These are phyloP conservation scores for Adenanthera pavonina DNA, from an alignment of 306 rosid genomes.

Conservation along the genomic window DNA sequence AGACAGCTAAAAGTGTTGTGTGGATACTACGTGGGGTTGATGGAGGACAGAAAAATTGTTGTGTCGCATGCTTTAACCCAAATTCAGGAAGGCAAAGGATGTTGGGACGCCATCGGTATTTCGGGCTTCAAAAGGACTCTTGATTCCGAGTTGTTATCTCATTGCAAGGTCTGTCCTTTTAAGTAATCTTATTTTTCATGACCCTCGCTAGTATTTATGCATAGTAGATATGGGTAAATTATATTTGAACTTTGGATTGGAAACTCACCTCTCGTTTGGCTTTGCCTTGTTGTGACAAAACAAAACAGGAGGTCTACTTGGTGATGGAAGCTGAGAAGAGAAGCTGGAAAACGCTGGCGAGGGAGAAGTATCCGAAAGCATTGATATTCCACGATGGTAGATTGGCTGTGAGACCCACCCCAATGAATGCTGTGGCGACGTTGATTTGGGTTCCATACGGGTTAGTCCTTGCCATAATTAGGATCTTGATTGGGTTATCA, in stretches of 20 bases:
- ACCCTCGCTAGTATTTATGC: too few species aligned
- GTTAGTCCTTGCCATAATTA: slow-evolving; percentile 48
- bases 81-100: slow-evolving; percentile 39
- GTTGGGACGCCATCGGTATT: slow-evolving; percentile 59
- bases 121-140: slow-evolving; percentile 40
- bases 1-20: slow-evolving; percentile 64
- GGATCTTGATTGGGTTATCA: slow-evolving; percentile 38
- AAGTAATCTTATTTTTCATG: not conserved
- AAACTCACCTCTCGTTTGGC: slow-evolving; percentile 22
- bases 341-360: slow-evolving; percentile 62
- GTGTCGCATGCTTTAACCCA: slow-evolving; percentile 37
- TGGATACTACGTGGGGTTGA: slow-evolving; percentile 76
- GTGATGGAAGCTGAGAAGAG: slow-evolving; percentile 64
- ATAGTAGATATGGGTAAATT: not conserved
- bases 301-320: slow-evolving; percentile 61
- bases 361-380: slow-evolving; percentile 53
- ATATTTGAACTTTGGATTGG: not conserved
- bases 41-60: slow-evolving; percentile 49
- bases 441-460: slow-evolving; percentile 73
- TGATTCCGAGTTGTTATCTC: slow-evolving; percentile 49
- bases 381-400: slow-evolving; percentile 87
- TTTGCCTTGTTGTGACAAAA: slow-evolving; percentile 7
- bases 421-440: slow-evolving; percentile 43
- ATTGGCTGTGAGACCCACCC: slow-evolving; percentile 63
- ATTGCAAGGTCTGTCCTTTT: slow-evolving; percentile 60